Percentiles rank a stretch among this genome's conserved stretches.
phyloP scores from a whole-genome alignment of 1,284 basidiomycete species.

The Wolfiporia cocos region DNA sequence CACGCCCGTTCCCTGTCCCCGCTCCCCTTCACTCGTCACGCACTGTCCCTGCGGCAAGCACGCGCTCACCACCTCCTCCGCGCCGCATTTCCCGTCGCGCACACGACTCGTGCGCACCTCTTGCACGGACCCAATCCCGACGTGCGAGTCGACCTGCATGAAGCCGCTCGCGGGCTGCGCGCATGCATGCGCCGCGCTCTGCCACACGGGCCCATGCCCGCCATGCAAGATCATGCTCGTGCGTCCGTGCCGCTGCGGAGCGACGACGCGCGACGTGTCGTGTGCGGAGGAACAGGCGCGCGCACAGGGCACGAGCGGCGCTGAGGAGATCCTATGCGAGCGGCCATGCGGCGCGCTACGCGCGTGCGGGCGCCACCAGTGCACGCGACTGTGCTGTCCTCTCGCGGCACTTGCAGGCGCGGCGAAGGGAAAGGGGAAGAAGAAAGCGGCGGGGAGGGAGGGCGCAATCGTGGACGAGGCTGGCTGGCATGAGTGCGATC shows the following conservation, averaged over 20 bases:
- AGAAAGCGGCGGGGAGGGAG: conserved; percentile 34
- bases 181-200: conserved; percentile 57
- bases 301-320: conserved; percentile 19
- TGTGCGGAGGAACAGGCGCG: conserved; percentile 40
- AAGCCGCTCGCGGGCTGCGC: conserved; percentile 58
- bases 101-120: conserved; percentile 39
- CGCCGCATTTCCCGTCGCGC: conserved; percentile 27
- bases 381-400: conserved; percentile 80
- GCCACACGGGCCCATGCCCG: conserved; percentile 66
- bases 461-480: conserved; percentile 44
- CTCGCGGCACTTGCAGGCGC: conserved; percentile 53
- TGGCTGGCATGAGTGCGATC: conserved; percentile 74
- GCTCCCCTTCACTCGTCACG: conserved; percentile 59
- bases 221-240: conserved; percentile 66
- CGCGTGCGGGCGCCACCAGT: conserved; percentile 79
- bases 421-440: conserved; percentile 60
- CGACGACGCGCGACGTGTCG: conserved; percentile 44
- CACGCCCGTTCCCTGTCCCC: conserved; percentile 59
- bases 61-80: conserved; percentile 36
- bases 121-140: conserved; percentile 77
- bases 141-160: conserved; percentile 65
- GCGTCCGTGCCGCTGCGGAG: conserved; percentile 77
- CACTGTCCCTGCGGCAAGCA: conserved; percentile 81
- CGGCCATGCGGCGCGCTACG: conserved; percentile 69
- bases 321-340: conserved; percentile 68